Conservation (phyloP, 768 basidiomycete genomes). For the Lentinula aciculospora region DNA sequence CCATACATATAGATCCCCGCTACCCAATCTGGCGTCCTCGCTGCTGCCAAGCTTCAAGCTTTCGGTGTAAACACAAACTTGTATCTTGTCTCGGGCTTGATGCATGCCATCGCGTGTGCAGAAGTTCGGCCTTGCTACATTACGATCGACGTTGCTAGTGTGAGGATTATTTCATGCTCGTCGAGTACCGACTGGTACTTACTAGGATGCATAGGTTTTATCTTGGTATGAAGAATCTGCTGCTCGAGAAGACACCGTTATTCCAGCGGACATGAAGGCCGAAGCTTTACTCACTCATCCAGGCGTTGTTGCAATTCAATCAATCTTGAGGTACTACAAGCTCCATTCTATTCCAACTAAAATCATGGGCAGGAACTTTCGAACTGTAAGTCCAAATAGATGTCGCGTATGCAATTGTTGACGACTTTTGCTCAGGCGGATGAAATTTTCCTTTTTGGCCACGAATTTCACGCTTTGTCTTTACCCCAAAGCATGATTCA, state of each 20-base stretch:
- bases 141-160: background rate
- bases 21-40: background rate
- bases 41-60: background rate
- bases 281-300: background rate
- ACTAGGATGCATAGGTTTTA: background rate
- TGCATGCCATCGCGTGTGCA: slow-evolving; percentile 3
- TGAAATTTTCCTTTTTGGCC: background rate
- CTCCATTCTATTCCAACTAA: background rate
- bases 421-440: background rate
- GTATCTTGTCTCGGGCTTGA: background rate
- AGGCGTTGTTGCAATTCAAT: background rate
- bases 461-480: background rate
- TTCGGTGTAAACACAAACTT: background rate
- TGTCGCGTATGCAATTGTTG: background rate
- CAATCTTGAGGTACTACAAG: background rate
- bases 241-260: background rate
- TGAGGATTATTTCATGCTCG: background rate
- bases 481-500: background rate
- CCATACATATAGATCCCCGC: background rate
- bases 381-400: background rate
- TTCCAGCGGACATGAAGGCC: background rate
- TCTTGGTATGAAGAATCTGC: slow-evolving; percentile 1
- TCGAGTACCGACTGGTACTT: background rate
- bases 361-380: background rate
- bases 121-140: background rate